Evolutionary conservation across 768 basidiomycete species (phyloP).

Genomic region (Pleurotus eryngii): DNA sequence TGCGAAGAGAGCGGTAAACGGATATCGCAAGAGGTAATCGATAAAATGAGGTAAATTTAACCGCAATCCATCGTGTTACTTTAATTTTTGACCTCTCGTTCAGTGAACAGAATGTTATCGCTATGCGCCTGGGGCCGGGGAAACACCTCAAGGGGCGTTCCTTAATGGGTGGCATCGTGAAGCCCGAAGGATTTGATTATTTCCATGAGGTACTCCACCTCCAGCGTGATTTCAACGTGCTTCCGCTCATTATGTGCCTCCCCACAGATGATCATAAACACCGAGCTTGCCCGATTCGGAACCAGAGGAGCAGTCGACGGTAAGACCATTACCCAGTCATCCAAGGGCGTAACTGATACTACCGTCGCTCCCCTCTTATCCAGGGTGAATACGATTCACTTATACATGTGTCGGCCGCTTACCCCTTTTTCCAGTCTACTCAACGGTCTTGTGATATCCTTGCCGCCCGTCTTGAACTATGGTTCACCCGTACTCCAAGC

Average conservation of each 20-base stretch:
- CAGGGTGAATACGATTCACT: not conserved
- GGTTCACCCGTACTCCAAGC: slow-evolving; percentile 71
- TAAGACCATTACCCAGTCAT: not conserved
- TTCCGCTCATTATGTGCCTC: not conserved
- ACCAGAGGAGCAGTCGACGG: slow-evolving; percentile 89
- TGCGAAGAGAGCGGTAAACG: slow-evolving; percentile 88
- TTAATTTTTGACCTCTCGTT: not conserved
- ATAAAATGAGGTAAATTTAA: slow-evolving; percentile 70
- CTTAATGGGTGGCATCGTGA: slow-evolving; percentile 72
- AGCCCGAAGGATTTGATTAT: slow-evolving; percentile 87
- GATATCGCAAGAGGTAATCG: slow-evolving; percentile 80
- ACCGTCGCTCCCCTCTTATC: not conserved
- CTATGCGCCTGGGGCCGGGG: slow-evolving; percentile 90
- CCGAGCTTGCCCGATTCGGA: slow-evolving; percentile 80
- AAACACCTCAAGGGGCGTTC: slow-evolving; percentile 79
- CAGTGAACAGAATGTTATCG: slow-evolving; percentile 74
- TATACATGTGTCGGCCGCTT: too few species aligned
- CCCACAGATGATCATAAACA: slow-evolving; percentile 67
- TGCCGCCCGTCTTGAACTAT: slow-evolving; percentile 88
- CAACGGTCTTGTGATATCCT: slow-evolving; percentile 79
- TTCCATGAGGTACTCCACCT: slow-evolving; percentile 75
- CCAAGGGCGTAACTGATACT: not conserved
- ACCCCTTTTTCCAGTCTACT: slow-evolving; percentile 35
- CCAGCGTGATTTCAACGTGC: not conserved
- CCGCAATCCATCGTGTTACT: not conserved